phyloP scores from a whole-genome alignment of 2,329 filamentous ascomycete genomes.

The Calonectria naviculata region DNA sequence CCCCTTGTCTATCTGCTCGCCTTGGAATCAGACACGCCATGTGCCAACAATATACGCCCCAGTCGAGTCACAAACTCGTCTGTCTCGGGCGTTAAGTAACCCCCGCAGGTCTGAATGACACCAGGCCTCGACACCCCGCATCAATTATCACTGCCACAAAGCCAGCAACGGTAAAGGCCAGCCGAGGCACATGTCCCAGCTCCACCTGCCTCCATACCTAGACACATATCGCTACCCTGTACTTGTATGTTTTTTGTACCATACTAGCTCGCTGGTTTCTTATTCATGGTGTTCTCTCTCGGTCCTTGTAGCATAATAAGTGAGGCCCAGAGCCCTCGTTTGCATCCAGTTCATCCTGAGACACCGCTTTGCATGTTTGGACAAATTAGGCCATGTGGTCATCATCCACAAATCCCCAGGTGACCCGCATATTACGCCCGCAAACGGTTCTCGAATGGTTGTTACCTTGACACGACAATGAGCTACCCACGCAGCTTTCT shows the following conservation, averaged over 20 bases:
- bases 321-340: not conserved
- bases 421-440: constrained; percentile 21
- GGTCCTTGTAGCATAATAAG: not conserved
- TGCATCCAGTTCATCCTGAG: not conserved
- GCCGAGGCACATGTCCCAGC: not conserved
- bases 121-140: not conserved
- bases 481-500: not conserved
- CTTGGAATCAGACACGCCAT: constrained; percentile 13
- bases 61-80: not conserved
- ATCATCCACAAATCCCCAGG: not conserved
- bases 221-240: not conserved
- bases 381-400: not conserved
- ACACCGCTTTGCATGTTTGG: not conserved
- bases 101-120: not conserved
- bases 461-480: not conserved
- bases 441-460: not conserved
- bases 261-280: not conserved
- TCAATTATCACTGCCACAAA: not conserved
- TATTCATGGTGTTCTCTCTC: not conserved
- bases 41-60: not conserved
- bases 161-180: not conserved
- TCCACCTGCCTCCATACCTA: not conserved
- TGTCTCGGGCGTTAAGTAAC: too few species aligned
- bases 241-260: not conserved
- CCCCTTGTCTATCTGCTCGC: not conserved